Percentiles rank a stretch among this genome's conserved stretches.
Conservation (phyloP, 2,329 filamentous ascomycete genomes). For the Colletotrichum sublineola region DNA sequence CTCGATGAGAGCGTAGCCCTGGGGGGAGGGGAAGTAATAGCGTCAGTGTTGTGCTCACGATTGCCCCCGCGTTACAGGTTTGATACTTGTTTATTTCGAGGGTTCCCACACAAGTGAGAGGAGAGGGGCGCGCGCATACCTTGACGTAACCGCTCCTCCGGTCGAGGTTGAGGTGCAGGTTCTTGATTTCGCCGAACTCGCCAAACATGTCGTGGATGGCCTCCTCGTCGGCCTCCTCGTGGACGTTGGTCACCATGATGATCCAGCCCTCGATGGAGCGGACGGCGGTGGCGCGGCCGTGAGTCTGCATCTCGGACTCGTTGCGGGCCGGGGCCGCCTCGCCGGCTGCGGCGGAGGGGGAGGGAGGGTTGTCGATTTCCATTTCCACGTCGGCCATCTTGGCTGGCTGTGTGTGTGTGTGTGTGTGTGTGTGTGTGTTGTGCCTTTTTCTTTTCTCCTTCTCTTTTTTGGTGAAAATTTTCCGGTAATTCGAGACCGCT, state of each 20-base stretch:
- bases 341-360: slow-evolving; percentile 45
- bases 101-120: not conserved
- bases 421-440: not conserved
- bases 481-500: not conserved
- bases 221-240: slow-evolving; percentile 89
- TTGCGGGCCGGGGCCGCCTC: slow-evolving; percentile 60
- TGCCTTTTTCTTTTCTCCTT: not conserved
- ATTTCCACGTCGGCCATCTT: slow-evolving; percentile 70
- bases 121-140: slow-evolving; percentile 59
- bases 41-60: not conserved
- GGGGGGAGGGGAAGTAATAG: not conserved
- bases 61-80: no score
- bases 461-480: not conserved
- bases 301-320: slow-evolving; percentile 77
- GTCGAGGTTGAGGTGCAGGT: slow-evolving; percentile 86
- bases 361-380: slow-evolving; percentile 66
- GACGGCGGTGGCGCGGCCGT: slow-evolving; percentile 81
- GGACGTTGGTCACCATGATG: slow-evolving; percentile 86
- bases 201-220: slow-evolving; percentile 84
- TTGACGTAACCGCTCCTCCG: slow-evolving; percentile 88
- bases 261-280: slow-evolving; percentile 94
- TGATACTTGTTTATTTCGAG: no score
- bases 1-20: slow-evolving; percentile 90
- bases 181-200: slow-evolving; percentile 89
- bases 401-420: not conserved